Conservation (phyloP, 2,329 filamentous ascomycete species). For the Fusarium tricinctum region DNA sequence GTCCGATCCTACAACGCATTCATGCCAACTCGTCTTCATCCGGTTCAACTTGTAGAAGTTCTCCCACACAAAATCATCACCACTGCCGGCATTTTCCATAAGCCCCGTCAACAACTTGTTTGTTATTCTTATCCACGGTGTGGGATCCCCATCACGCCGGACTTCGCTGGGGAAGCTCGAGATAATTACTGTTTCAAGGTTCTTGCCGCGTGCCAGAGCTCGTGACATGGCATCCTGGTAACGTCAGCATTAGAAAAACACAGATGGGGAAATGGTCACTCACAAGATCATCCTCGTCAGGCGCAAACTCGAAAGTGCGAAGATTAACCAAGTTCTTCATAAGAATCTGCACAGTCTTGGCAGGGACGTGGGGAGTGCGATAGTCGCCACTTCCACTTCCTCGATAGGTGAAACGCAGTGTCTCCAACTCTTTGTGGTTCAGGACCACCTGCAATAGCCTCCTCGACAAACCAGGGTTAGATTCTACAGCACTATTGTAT, state of each 20-base stretch:
- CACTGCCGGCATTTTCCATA: neutral
- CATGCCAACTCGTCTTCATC: accelerated
- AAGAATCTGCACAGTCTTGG: accelerated
- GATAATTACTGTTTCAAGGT: neutral
- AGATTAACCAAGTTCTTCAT: neutral
- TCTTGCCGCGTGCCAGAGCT: neutral
- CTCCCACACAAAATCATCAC: neutral
- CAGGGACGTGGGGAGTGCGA: neutral
- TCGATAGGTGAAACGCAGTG: neutral
- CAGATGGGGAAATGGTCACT: neutral
- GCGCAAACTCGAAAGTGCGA: neutral
- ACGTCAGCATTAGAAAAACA: neutral
- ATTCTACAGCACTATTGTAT: accelerated
- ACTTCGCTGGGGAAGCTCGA: neutral
- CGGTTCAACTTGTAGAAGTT: neutral
- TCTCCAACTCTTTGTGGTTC: slow-evolving; percentile 1
- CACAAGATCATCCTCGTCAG: neutral
- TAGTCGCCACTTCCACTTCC: accelerated
- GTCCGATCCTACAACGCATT: accelerated
- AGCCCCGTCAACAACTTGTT: accelerated
- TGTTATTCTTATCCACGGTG: accelerated
- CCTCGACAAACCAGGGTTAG: neutral
- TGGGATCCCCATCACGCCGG: accelerated
- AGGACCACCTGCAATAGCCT: neutral
- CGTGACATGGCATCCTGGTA: neutral